Evolutionary conservation across 495 filamentous ascomycete genomes (phyloP), one percentile per base, ranked within the genome.

Genomic region (Trichoderma reesei): DNA sequence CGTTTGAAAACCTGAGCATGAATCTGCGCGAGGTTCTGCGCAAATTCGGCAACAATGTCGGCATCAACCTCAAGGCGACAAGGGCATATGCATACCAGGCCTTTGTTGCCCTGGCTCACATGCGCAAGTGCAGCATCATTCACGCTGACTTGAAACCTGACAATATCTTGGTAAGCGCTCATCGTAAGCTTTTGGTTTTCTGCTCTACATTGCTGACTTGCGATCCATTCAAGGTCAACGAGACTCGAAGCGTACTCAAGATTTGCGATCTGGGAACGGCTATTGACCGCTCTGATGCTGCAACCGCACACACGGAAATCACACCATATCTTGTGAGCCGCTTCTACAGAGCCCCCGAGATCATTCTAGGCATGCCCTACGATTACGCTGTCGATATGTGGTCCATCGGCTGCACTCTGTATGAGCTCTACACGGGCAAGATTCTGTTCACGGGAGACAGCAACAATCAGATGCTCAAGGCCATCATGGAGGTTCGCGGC

Each of bases 81-180:
- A 84, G 90, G 64, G 86, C 85, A 18, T 98, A 96, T 70, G 91
- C 92, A 16, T 88, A 90, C 67, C 95, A 98, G 75, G 95, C 97
- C 73, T 98, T 98, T 74, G 81, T 92, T 39, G 91, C 90, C 1
- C 76, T 98, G 63, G 86, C 85, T 70, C 83, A 94, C 64, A 82
- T 98, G 71, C 88, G 91, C 67, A 91, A 91, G 71, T 92, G 89
- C 81, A 90, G 92, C 74, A 90, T 98, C 71, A 78, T 98, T 42
- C 94, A 98, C 71, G 92, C 92, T 2, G 94, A 98, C 78, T 73
- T 98, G 66, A 98, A 98, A 72, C 94, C 94, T 4, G 94, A 98
- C 83, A 98, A 98, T 69, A 89, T 98, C 39, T 80, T 98, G 67
- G 86, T 83, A 72, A 65, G 78, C 66, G 37, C 26, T 26, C 26